Base-by-base conservation (phyloP, 2,329 filamentous ascomycete species). In the Arthrobotrys sphaeroides region DNA sequence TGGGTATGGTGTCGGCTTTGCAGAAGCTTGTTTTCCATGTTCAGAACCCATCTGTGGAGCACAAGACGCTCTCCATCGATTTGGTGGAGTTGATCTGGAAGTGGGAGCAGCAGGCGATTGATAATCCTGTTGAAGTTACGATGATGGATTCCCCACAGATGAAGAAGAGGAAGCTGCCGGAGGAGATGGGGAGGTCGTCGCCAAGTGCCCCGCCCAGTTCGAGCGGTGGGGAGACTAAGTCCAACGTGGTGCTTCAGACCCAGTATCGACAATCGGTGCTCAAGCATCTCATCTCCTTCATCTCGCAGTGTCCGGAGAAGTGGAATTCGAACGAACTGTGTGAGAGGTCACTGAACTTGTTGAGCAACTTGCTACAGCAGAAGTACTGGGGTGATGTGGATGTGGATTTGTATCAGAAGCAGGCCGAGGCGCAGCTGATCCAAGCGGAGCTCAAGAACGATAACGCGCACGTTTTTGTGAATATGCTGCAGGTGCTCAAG, bases 201-300 rank as follows among this genome's bases (percentile, higher is more conserved):
- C 64, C 72, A 12, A 65, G 62, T 5, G 65, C 72, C 22, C 69
- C 69, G 18, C 69, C 69, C 1, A 66, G 69, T 45, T 74, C 69
- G 22, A 74, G 69, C 26, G 64, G 73, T 53, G 69, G 67, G 4
- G 68, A 70, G 61, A 16, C 28, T 10, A 73, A 69, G 40, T 20
- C 49, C 45, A 77, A 53, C 42, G 69, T 64, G 49, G 61, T 64
- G 67, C 68, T 73, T 59, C 78, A 62, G 84, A 85, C 75, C 82
- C 81, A 36, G 83, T 84, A 9, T 82, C 84, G 5, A 81, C 82
- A 24, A 89, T 89, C 55, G 82, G 90, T 99, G 85, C 87, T 97
- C 53, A 97, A 97, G 83, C 99, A 98, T 80, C 87, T 99, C 31
- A 91, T 98, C 28, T 92, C 95, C 75, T 98, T 98, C 82, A 97